phyloP scores from a whole-genome alignment of 139 green algal species.

The Tetradesmus lagerheimii region DNA sequence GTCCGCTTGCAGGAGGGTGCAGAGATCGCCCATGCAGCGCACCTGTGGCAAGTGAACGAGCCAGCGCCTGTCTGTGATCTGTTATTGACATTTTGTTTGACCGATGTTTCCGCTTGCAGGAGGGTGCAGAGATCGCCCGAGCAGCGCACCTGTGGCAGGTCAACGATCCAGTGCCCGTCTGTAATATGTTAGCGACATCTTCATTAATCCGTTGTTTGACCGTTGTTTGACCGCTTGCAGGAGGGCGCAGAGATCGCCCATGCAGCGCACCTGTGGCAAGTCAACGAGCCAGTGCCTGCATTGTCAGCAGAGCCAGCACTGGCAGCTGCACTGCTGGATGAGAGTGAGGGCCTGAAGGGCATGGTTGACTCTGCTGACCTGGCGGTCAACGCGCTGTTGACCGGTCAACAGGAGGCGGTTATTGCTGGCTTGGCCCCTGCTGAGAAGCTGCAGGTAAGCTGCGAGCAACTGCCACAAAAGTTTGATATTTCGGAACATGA shows the following conservation, averaged over 20 bases:
- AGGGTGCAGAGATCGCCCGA: neutral
- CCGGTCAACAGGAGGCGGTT: neutral
- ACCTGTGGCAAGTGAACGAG: slow-evolving; percentile 44
- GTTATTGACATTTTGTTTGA: too few relatives aligned
- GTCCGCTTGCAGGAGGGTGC: neutral
- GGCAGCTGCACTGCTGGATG: neutral
- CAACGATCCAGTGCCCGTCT: slow-evolving; percentile 25
- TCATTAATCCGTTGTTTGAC: too few relatives aligned
- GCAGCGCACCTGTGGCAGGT: slow-evolving; percentile 36
- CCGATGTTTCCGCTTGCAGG: neutral
- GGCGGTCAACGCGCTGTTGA: slow-evolving; percentile 4
- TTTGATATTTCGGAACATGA: too few relatives aligned
- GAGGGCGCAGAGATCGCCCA: neutral
- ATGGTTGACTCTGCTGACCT: slow-evolving; percentile 18
- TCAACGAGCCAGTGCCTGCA: slow-evolving; percentile 26
- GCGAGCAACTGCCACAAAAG: too few relatives aligned
- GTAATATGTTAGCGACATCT: too few relatives aligned
- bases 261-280: slow-evolving; percentile 31
- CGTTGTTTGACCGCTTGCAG: neutral
- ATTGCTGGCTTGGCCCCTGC: neutral
- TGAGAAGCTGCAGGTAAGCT: neutral
- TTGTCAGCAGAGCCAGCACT: slow-evolving; percentile 35
- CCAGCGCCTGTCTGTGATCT: neutral
- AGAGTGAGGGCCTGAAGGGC: neutral
- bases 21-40: neutral